Evolutionary conservation across 2,329 filamentous ascomycete species (phyloP), one percentile per base, ranked within the genome.

Genomic region (Scedosporium aurantiacum): DNA sequence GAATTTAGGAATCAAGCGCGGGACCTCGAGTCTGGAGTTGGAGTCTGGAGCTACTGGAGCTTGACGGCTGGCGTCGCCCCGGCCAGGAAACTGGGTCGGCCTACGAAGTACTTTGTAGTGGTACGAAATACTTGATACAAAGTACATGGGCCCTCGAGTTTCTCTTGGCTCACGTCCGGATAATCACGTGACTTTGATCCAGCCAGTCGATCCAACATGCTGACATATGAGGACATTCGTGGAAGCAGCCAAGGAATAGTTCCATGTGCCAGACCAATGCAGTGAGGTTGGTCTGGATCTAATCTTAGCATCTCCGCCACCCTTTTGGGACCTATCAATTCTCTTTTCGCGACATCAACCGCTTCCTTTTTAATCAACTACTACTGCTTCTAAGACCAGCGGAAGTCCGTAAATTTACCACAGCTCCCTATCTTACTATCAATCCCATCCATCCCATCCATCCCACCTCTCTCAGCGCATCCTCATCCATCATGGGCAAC

Each of bases 401-500:
- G 2, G n/a, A 47, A 47, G 16, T 47, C 43, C 8, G 14, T 37
- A 37, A 41, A 23, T n/a, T 41, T 2, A 7, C 10, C 5, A 2
- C 56, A 43, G 21, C 18, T 43, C 28, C 52, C 14, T 16, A 52
- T 41, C 1, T 18, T n/a, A 18, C 14, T n/a, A 18, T 25, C 21
- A 12, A 27, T 52, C 12, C 58, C 12, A 56, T 56, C 7, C 23
- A 10, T n/a, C 47, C 8, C 47, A 54, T 18, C 23, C 5, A 6
- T 52, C 32, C n/a, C 40, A 8, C 18, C 14, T 50, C 54, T 45
- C 5, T 16, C 16, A 47, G 37, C 32, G 12, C 5, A 43, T 43
- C 50, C 10, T 21, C 41, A 12, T 55, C 23, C 50, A 37, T n/a
- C 68, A 97, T 99, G 94, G 94, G 94, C 72, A 99, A 99, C 77